phyloP scores from a whole-genome alignment of 1,139 yeast genomes.

The Kodamaea ohmeri region DNA sequence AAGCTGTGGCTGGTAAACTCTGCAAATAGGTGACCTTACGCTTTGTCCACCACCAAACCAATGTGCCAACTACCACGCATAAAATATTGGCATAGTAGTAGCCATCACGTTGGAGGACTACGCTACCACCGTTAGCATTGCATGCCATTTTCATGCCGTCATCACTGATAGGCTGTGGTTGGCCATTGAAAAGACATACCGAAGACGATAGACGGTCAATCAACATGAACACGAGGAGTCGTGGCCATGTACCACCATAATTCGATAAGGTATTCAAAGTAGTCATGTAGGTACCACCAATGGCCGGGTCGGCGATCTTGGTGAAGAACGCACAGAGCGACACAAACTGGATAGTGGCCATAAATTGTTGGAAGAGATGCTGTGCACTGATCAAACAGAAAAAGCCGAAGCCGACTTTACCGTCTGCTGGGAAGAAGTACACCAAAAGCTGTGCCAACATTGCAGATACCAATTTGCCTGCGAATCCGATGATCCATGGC shows the following conservation, averaged over 20 bases:
- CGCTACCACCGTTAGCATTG: conserved; percentile 50
- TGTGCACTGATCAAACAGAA: conserved; percentile 72
- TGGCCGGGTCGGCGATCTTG: conserved; percentile 88
- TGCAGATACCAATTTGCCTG: conserved; percentile 83
- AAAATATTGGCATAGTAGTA: conserved; percentile 74
- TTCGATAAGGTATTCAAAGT: conserved; percentile 88
- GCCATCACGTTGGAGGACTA: conserved; percentile 66
- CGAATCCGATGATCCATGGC: conserved; percentile 89
- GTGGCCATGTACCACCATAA: conserved; percentile 98
- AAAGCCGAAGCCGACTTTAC: conserved; percentile 49
- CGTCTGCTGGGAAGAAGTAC: conserved; percentile 62
- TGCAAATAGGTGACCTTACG: conserved; percentile 58
- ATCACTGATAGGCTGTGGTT: conserved; percentile 11
- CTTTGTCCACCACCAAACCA: conserved; percentile 67
- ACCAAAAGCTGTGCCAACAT: conserved; percentile 72
- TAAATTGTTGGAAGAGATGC: conserved; percentile 82
- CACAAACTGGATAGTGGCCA: conserved; percentile 94
- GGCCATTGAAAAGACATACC: conserved; percentile 38
- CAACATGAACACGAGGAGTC: conserved; percentile 68
- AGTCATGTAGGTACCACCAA: conserved; percentile 99
- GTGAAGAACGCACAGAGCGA: conserved; percentile 94
- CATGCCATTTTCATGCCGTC: conserved; percentile 47
- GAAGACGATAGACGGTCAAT: conserved; percentile 77
- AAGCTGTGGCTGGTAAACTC: conserved; percentile 59
- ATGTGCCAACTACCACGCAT: conserved; percentile 68